Conservation (phyloP, 768 basidiomycete genomes). For the Lyophyllum shimeji region DNA sequence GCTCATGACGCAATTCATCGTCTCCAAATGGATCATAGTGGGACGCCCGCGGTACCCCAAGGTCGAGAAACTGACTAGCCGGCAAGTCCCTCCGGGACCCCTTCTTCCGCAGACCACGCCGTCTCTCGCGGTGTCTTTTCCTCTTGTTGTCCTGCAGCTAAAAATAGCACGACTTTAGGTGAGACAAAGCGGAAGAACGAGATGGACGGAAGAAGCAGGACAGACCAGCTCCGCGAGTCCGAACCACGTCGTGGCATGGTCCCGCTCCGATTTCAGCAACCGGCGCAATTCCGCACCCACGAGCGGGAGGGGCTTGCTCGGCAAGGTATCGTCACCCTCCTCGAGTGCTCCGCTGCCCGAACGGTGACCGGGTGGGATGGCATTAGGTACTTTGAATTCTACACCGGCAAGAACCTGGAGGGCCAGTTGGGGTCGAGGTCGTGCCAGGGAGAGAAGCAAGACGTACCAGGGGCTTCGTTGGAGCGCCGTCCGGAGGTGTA, state of each 20-base stretch:
- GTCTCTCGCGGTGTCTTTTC: background rate
- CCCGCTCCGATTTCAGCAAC: background rate
- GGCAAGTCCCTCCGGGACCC: background rate
- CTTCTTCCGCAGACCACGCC: background rate
- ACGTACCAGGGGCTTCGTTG: background rate
- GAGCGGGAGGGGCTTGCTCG: background rate
- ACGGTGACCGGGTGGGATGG: background rate
- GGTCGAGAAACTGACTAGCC: conserved; percentile 7
- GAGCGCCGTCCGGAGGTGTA: background rate
- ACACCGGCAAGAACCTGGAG: conserved; percentile 4
- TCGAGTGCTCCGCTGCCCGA: background rate
- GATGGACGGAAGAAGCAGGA: background rate
- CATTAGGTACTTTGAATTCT: background rate
- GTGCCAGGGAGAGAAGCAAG: background rate
- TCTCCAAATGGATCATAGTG: conserved; percentile 9
- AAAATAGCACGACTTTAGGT: too few species aligned
- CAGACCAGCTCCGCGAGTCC: background rate
- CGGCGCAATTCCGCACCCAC: background rate
- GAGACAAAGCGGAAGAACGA: too few species aligned
- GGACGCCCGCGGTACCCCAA: conserved; percentile 4
- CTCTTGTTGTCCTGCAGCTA: background rate
- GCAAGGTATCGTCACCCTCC: background rate
- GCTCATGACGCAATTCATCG: background rate
- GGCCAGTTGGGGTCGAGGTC: background rate
- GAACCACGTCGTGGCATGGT: background rate